phyloP scores from a whole-genome alignment of 2,329 filamentous ascomycete genomes.

The Epichloe festucae region DNA sequence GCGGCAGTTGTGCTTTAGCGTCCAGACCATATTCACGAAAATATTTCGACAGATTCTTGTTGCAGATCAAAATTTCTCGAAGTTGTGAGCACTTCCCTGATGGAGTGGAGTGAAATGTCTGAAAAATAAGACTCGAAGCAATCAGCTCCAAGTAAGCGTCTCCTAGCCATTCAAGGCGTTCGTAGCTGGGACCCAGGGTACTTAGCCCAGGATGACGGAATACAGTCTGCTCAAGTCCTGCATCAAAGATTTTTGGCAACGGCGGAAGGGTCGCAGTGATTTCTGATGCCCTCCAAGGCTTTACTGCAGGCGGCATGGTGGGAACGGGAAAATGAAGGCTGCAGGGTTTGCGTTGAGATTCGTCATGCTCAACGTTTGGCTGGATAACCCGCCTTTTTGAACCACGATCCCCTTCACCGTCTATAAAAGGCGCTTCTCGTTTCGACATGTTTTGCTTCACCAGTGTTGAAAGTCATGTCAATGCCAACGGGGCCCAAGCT shows the following conservation, averaged over 20 bases:
- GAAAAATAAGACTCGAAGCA: constrained; percentile 61
- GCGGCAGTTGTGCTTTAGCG: constrained; percentile 44
- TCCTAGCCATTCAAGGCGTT: constrained; percentile 77
- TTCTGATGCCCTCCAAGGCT: constrained; percentile 37
- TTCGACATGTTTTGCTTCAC: constrained; percentile 2
- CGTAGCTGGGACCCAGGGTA: constrained; percentile 40
- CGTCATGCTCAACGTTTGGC: not conserved
- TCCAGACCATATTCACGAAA: constrained; percentile 59
- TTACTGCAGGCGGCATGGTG: constrained; percentile 15
- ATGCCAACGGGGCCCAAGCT: not conserved
- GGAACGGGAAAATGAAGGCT: constrained; percentile 1
- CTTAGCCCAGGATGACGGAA: constrained; percentile 51
- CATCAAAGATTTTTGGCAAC: constrained; percentile 48
- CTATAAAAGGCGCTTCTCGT: not conserved
- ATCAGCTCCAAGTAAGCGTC: constrained; percentile 76
- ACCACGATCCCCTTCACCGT: not conserved
- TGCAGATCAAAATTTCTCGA: constrained; percentile 69
- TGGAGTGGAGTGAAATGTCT: constrained; percentile 51
- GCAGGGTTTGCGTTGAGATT: not conserved
- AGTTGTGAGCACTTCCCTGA: constrained; percentile 62
- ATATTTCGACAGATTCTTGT: constrained; percentile 61
- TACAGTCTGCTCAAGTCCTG: constrained; percentile 44
- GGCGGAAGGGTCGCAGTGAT: constrained; percentile 38
- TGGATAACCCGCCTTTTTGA: constrained; percentile 5
- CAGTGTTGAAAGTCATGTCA: not conserved